Percentiles rank a stretch among this genome's conserved stretches.
These are phyloP conservation scores for Aspergillus nomiae DNA, from an alignment of 2,329 filamentous ascomycete species.

Conservation along the genomic window DNA sequence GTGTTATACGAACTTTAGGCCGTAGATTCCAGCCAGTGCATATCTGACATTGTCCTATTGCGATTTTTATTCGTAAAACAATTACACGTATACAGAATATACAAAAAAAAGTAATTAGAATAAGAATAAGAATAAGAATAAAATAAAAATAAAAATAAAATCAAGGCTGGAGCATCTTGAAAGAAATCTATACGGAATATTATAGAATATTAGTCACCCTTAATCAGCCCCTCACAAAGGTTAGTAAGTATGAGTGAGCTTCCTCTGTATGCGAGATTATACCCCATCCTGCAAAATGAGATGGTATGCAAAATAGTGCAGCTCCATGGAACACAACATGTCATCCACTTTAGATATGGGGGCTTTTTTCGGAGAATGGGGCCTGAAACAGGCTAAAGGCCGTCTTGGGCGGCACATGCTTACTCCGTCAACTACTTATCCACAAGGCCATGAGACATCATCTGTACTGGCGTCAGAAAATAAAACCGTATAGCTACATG, in stretches of 20 bases:
- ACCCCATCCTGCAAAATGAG: background rate
- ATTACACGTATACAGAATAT: background rate
- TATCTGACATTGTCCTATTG: background rate
- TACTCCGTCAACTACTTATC: background rate
- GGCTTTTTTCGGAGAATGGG: constrained; percentile 24
- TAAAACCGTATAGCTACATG: constrained; percentile 2
- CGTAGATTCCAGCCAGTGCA: background rate
- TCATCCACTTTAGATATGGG: constrained; percentile 8
- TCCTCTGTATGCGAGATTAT: background rate
- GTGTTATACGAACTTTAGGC: background rate
- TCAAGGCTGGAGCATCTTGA: background rate
- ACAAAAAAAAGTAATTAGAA: background rate
- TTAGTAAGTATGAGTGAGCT: background rate
- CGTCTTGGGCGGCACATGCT: constrained; percentile 24
- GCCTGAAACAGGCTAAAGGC: constrained; percentile 32
- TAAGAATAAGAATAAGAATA: background rate
- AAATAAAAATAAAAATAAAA: background rate
- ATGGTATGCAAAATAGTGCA: background rate
- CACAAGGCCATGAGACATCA: background rate
- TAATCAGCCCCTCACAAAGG: background rate
- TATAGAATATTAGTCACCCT: background rate
- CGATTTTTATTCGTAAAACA: background rate
- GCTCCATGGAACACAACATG: constrained; percentile 11
- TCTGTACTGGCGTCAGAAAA: background rate
- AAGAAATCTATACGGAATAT: background rate